Evolutionary conservation across 768 basidiomycete species (phyloP).

Genomic region (Psilocybe azurescens): DNA sequence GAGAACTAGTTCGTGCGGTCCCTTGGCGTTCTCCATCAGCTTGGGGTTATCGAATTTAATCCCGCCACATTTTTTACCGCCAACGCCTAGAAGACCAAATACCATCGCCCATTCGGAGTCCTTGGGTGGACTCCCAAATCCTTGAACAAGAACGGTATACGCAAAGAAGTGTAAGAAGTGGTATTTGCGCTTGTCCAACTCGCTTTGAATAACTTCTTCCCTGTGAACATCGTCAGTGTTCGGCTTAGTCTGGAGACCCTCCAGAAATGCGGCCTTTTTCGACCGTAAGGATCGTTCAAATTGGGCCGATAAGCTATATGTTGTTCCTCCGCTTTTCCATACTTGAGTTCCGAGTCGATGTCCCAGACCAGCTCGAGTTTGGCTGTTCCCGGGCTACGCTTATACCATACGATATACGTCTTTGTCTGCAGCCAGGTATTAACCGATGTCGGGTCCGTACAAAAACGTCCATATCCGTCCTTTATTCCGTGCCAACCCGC

Average conservation of each 20-base stretch:
- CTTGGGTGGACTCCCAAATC: background rate
- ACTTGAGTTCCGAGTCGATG: background rate
- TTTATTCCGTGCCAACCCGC: constrained; percentile 2
- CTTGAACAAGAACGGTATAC: background rate
- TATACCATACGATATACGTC: constrained; percentile 9
- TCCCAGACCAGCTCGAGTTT: constrained; percentile 5
- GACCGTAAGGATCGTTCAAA: background rate
- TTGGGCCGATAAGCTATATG: background rate
- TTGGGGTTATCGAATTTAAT: background rate
- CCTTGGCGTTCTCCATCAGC: background rate
- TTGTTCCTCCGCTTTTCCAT: background rate
- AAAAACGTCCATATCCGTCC: background rate
- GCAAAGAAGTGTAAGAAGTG: constrained; percentile 8
- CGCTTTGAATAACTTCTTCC: background rate
- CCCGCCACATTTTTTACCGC: background rate
- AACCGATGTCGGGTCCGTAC: background rate
- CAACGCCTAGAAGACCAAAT: background rate
- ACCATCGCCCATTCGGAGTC: background rate
- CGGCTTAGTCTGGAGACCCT: background rate
- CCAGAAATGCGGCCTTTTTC: too few relatives aligned
- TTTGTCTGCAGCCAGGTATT: background rate
- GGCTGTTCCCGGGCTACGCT: background rate
- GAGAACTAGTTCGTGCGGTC: background rate
- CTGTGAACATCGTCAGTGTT: background rate
- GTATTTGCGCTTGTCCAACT: background rate